phyloP scores from a whole-genome alignment of 352 stramenopile genomes.

The Peronosclerospora sorghi region DNA sequence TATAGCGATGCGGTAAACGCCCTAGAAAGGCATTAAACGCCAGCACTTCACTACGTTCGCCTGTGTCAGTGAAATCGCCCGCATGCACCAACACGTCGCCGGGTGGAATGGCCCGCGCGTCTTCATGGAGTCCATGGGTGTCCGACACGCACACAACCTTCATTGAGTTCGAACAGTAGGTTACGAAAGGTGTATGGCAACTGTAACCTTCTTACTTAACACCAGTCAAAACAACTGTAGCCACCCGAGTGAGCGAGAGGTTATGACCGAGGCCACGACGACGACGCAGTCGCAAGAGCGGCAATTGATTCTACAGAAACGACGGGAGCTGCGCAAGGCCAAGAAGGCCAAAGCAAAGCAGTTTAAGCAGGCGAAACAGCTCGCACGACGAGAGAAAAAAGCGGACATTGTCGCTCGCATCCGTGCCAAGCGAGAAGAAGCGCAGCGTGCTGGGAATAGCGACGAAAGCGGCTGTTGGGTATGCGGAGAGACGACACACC shows the following conservation, averaged over 20 bases:
- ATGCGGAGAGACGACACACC: constrained; percentile 54
- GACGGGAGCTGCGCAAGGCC: constrained; percentile 65
- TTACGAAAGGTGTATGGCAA: too few relatives aligned
- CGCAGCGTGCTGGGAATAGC: constrained; percentile 15
- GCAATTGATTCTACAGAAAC: constrained; percentile 29
- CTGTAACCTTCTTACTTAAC: background rate
- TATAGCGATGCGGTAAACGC: constrained; percentile 58
- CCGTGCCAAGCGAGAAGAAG: constrained; percentile 57
- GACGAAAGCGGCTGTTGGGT: constrained; percentile 53
- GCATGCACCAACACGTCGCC: constrained; percentile 85
- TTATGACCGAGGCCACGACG: too few relatives aligned
- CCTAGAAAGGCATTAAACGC: constrained; percentile 65
- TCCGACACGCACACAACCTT: constrained; percentile 68
- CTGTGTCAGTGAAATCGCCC: constrained; percentile 82
- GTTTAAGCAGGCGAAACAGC: constrained; percentile 56
- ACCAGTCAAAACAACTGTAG: background rate
- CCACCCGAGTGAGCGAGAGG: constrained; percentile 1
- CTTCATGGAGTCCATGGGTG: constrained; percentile 57
- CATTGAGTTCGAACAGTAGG: constrained; percentile 12
- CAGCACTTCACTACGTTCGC: constrained; percentile 43
- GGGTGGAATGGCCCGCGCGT: constrained; percentile 53
- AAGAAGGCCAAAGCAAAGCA: constrained; percentile 68
- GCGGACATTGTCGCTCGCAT: constrained; percentile 69
- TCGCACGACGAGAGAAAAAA: constrained; percentile 59
- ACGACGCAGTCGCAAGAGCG: constrained; percentile 32